Conservation (phyloP, 1,284 basidiomycete genomes). For the Austroboletus niveus region DNA sequence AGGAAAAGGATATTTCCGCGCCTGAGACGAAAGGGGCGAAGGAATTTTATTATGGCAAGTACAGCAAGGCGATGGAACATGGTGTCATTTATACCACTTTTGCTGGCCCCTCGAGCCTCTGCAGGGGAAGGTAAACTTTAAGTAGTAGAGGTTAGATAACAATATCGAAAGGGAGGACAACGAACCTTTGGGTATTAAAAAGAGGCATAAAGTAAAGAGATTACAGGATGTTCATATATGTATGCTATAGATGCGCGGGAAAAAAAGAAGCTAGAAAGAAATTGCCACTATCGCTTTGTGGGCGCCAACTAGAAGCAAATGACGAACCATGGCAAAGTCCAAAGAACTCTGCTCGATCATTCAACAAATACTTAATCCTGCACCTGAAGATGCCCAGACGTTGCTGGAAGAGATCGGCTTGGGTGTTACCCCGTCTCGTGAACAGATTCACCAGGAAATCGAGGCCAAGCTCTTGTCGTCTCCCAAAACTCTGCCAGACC, state of each 20-base stretch:
- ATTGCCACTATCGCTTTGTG: background rate
- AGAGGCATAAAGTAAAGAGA: too few relatives aligned
- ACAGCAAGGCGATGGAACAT: background rate
- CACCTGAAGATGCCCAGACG: slow-evolving; percentile 37
- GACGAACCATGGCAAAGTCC: slow-evolving; percentile 15
- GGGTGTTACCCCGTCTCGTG: slow-evolving; percentile 51
- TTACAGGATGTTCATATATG: too few relatives aligned
- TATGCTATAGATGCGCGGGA: too few relatives aligned
- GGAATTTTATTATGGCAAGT: background rate
- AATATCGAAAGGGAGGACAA: too few relatives aligned
- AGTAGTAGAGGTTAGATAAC: too few relatives aligned
- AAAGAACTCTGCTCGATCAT: slow-evolving; percentile 34
- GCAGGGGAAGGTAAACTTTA: too few relatives aligned
- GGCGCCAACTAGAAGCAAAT: slow-evolving; percentile 5
- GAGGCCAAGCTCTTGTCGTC: slow-evolving; percentile 70
- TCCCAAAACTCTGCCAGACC: slow-evolving; percentile 55
- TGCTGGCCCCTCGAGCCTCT: too few relatives aligned
- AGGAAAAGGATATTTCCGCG: background rate
- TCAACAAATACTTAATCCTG: slow-evolving; percentile 47
- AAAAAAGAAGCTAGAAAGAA: too few relatives aligned
- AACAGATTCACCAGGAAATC: slow-evolving; percentile 62
- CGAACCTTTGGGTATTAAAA: too few relatives aligned
- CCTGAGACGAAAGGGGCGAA: background rate
- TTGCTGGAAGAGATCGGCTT: slow-evolving; percentile 57
- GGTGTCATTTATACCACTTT: background rate